Evolutionary conservation across 495 filamentous ascomycete genomes (phyloP), one percentile per base, ranked within the genome.

Genomic region (Penicillium paxilli): DNA sequence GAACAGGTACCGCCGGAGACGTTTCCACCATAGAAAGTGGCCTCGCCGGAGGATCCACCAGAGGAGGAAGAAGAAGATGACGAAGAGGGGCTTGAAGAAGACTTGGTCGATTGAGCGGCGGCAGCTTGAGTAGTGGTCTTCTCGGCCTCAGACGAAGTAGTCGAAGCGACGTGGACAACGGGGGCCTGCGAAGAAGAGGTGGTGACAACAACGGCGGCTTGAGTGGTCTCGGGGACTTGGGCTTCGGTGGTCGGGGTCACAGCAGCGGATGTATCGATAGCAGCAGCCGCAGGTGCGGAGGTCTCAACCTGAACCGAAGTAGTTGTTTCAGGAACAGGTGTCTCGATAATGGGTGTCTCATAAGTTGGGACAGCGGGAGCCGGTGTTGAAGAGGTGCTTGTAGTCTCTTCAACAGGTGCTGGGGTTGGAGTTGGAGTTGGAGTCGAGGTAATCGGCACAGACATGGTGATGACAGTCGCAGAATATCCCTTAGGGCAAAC

Each of bases 21-120:
- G 49, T 84, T 83, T 60, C 83, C 82, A 28, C 78, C 78, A 64
- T 84, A 86, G 64, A 66, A 82, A 33, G 78, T 80, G 47, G 78
- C 76, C 56, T 71, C 49, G 49, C 77, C 77, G 22, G 66, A 48
- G 16, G 47, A 62, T 23, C 38, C 37, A 7, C 25, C 19, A 1
- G 58, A 49, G 19, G 37, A 56, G 20, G 57, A 57, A 33, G 49
- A 46, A 11, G 50, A 25, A 2, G 63, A 48, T 30, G 54, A 25
- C 22, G 58, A 49, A 26, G 53, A 38, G 2, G 54, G 22, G 10
- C 21, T 52, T 16, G 54, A 19, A 38, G 55, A 50, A 24, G 52
- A 40, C 22, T 41, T 41, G 17, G 47, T 41, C 12, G 35, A 38
- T 16, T 38, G 35, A 38, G 58, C 37, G 19, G 51, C 33, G 2